Base-by-base conservation (phyloP, 306 rosid genomes). In the Casuarina glauca region DNA sequence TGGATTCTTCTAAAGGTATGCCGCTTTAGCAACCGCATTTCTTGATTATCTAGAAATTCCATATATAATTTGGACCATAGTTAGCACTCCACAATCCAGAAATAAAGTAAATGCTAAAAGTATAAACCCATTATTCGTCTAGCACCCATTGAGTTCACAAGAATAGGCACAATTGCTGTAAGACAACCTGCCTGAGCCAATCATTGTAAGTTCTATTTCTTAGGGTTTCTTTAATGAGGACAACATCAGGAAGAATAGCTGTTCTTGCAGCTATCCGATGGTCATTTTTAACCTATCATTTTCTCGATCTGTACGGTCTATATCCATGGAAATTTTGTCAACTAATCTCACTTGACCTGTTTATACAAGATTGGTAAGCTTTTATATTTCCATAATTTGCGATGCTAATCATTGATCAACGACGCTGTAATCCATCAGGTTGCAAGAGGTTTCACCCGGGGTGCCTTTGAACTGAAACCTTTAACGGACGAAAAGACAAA, bases 1-100 rank as follows among this genome's bases (percentile, higher is more conserved):
- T 95, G 97, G 99, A 91, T 95, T 74, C 79, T 91, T 72, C 76
- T 95, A 51, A 95, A 95, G 97, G 99, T 93, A 91, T 60, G 81
- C 70, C 51, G 68, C 62, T 62, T 43, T 41, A 43, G 10, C 4
- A 13, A 64, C 55, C 51, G 52, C 46, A 52, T 77, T 68, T 0
- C 74, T 77, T 74, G 5, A 50, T 36, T 63, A 19, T 76, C 67
- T 51, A 17, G 74, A 80, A 42, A 74, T 79, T 75, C 50, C 20
- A 70, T 67, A 70, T 67, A 48, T 53, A 50, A 42, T 11, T 20
- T 72, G 61, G 32, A 44, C 41, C 11, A 17, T 64, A 50, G 74
- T 78, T 74, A 69, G 7, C 55, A 42, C 77, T 57, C 41, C 15
- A 64, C 61, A 60, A 62, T 17, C 69, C 76, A 76, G 72, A 20